A percentile compares a stretch with the other conserved stretches of the same genome.
These are phyloP conservation scores for Graphiopsis chlorocephala DNA, from an alignment of 2,329 filamentous ascomycete genomes.

Conservation along the genomic window DNA sequence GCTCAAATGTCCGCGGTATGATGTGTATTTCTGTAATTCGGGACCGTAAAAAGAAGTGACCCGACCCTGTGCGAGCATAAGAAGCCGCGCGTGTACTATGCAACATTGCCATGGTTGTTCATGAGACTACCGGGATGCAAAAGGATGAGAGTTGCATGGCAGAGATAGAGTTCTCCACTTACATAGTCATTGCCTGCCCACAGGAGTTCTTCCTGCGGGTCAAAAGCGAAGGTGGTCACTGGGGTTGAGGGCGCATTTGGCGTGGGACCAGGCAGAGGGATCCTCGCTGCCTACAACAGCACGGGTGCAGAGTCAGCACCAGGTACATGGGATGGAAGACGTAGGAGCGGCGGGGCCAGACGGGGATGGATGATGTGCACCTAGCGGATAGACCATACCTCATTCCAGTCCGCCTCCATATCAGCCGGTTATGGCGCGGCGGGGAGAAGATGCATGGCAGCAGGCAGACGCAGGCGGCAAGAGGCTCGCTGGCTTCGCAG, in stretches of 20 bases:
- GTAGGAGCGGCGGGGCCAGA: not conserved
- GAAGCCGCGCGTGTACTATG: not conserved
- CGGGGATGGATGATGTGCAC: not conserved
- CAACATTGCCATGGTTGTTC: not conserved
- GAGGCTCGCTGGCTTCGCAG: not conserved
- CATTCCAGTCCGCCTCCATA: conserved; percentile 55
- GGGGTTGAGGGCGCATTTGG: conserved; percentile 64
- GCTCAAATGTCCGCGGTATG: conserved; percentile 73
- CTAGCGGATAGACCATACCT: conserved; percentile 35
- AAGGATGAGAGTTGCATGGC: not conserved
- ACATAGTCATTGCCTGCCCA: conserved; percentile 93
- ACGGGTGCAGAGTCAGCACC: not conserved
- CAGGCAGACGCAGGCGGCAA: not conserved
- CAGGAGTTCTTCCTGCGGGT: conserved; percentile 81
- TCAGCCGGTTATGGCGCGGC: conserved; percentile 11
- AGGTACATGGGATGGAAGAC: not conserved
- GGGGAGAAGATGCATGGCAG: conserved; percentile 10
- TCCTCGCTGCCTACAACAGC: conserved; percentile 66
- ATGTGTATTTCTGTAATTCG: conserved; percentile 85
- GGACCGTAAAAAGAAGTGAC: conserved; percentile 84
- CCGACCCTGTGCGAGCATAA: conserved; percentile 61
- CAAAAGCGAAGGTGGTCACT: conserved; percentile 81
- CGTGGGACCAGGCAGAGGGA: conserved; percentile 75
- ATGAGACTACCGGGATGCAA: not conserved
- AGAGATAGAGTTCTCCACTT: conserved; percentile 36